Base-by-base conservation (phyloP, 2,329 filamentous ascomycete species). In the Colletotrichum phormii region DNA sequence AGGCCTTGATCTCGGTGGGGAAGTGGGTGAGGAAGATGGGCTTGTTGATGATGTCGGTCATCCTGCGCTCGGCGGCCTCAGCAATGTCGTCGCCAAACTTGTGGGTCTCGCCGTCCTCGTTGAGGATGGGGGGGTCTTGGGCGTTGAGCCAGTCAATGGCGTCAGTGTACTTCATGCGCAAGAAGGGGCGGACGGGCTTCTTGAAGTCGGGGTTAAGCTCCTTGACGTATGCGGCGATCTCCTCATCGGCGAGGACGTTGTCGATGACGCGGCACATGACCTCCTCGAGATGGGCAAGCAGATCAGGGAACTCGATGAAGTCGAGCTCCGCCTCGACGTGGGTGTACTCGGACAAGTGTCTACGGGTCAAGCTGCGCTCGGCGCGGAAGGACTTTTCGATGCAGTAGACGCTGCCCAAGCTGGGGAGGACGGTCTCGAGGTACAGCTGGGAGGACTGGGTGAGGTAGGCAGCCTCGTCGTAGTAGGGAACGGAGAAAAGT, bases 331-430 rank as follows among this genome's bases (percentile, higher is more conserved):
- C 96, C 85, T 99, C 97, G 77, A 99, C 90, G 86, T 99, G 97
- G 1, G 95, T 97, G 87, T 98, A 99, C 85, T 99, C 97, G 60
- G 95, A 94, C 78, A 99, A 86, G 82, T 99, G 97, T 79, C 97
- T 94, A 74, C 97, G 93, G 62, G 97, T 99, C 71, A 98, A 88
- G 7, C 93, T 96, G 86, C 98, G 98, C 85, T 99, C 97, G 15
- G 97, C 97, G 74, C 97, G 95, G 92, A 99, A 99, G 2, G 96
- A 98, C 83, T 98, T 98, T 84, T 98, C 95, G 79, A 99, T 96
- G 82, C 96, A 98, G 89, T 97, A 99, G 65, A 98, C 95, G 81
- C 98, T 94, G 77, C 97, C 97, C 79, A 98, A 89, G 64, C 93
- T 94, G 12, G 96, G 95, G 37, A 99, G 87, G 76, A 93, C 95